Evolutionary conservation across 306 rosid species (phyloP), one percentile per base, ranked within the genome.

Genomic region (Gillenia trifoliata): DNA sequence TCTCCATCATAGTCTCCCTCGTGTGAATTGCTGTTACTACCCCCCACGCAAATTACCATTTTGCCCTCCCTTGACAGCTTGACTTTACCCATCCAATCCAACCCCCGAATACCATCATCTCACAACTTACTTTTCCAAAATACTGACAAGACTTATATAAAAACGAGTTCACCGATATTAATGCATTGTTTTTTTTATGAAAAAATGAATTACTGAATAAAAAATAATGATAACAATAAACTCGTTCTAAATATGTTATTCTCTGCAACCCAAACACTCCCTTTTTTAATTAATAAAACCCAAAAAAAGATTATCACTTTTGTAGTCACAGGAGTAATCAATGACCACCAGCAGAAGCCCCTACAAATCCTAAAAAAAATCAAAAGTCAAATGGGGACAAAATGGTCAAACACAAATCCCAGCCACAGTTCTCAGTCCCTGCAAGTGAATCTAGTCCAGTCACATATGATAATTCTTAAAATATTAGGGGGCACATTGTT

Each of bases 381-480:
- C 17, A 59, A 16, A 78, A 84, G 84, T 77, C 83, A 85, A 83
- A 50, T 20, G 31, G 13, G 68, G 15, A 54, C 57, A 71, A 47
- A 50, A 68, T 76, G 61, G 80, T 83, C 78, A 81, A 83, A 47
- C 52, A 15, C 65, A 30, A 6, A 62, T 30, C 41, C 11, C 1
- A 62, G 41, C 66, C 41, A 30, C 41, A 6, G 66, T 62, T 29
- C 11, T 10, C 40, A 30, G 66, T 10, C 68, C 68, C 62, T 45
- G 50, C 50, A 66, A 45, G 55, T 23, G 71, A 66, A 66, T 45
- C 31, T 20, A 11, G 45, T 49, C 73, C 73, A 20, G 49, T 52
- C 64, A 70, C 31, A 31, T 20, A 52, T n/a, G 12, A 8, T 40
- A 25, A 15, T 0, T 31, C 40, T 47, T 30, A 62, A 15, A 62